A percentile compares a stretch with the other conserved stretches of the same genome.
Conservation (phyloP, 441 rosid species). For the Euphorbia corollata region DNA sequence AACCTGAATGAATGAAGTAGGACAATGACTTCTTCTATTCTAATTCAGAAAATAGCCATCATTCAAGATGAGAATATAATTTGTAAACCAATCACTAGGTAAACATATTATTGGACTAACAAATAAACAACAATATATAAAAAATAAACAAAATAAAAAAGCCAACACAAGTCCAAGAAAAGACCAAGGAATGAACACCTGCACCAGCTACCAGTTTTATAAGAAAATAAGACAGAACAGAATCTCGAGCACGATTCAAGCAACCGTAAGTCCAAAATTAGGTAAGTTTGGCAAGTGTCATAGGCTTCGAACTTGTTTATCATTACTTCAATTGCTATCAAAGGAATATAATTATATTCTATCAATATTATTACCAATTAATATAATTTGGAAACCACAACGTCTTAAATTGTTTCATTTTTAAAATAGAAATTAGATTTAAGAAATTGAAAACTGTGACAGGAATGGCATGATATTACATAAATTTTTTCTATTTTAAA, state of each 20-base stretch:
- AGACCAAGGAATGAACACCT: not conserved
- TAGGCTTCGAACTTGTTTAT: not conserved
- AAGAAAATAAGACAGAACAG: not conserved
- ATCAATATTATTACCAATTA: not conserved
- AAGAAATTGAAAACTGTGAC: not conserved
- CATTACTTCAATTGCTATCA: not conserved
- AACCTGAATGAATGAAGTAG: slow-evolving; percentile 27
- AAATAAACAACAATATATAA: not conserved
- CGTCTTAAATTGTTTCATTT: not conserved
- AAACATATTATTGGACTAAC: not conserved
- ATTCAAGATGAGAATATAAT: slow-evolving; percentile 6
- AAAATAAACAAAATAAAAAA: not conserved
- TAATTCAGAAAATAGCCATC: slow-evolving; percentile 6
- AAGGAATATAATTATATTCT: not conserved
- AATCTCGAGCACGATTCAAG: not conserved
- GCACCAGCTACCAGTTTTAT: not conserved
- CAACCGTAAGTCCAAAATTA: not conserved
- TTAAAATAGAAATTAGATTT: not conserved
- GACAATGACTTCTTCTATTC: not conserved
- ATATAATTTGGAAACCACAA: not conserved
- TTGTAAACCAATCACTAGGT: slow-evolving; percentile 3
- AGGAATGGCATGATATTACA: not conserved
- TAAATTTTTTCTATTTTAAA: not conserved
- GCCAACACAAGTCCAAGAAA: not conserved
- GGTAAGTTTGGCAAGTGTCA: not conserved